Conservation (phyloP, 2,329 filamentous ascomycete genomes). For the Penicillium hordei region DNA sequence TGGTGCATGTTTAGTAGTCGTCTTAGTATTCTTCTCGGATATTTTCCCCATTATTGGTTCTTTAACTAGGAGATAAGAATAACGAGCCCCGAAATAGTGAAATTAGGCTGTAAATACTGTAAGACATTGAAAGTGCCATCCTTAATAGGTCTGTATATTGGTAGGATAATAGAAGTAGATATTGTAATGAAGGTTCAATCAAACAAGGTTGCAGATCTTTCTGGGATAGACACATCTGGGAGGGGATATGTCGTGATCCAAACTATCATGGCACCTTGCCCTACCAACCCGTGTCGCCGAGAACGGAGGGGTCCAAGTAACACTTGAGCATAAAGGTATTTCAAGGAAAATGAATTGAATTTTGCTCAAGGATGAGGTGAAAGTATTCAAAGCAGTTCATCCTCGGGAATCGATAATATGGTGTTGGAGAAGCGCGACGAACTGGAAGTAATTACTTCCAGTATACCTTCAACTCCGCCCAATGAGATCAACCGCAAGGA, state of each 20-base stretch:
- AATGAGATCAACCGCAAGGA: conserved; percentile 2
- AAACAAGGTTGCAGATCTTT: background rate
- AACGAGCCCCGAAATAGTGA: too few relatives aligned
- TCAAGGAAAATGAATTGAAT: background rate
- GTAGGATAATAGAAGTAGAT: too few relatives aligned
- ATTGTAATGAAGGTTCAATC: background rate
- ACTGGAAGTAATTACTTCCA: conserved; percentile 2
- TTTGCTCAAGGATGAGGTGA: background rate
- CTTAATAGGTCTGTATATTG: too few relatives aligned
- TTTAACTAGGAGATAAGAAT: too few relatives aligned
- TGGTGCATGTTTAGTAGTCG: too few relatives aligned
- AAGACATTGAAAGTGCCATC: too few relatives aligned
- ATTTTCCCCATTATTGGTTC: too few relatives aligned
- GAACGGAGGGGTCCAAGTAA: background rate
- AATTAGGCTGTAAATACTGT: too few relatives aligned
- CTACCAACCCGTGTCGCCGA: conserved; percentile 1
- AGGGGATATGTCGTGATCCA: conserved; percentile 25
- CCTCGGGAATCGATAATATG: background rate
- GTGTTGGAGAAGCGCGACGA: conserved; percentile 3
- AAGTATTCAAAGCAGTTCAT: background rate
- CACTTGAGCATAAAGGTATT: too few relatives aligned
- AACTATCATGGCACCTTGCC: conserved; percentile 25
- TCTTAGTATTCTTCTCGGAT: too few relatives aligned
- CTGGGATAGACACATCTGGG: background rate
- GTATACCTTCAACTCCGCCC: conserved; percentile 2